A percentile compares a stretch with the other conserved stretches of the same genome.
These are phyloP conservation scores for Petrea volubilis DNA, from an alignment of 257 asterid genomes.

Conservation along the genomic window DNA sequence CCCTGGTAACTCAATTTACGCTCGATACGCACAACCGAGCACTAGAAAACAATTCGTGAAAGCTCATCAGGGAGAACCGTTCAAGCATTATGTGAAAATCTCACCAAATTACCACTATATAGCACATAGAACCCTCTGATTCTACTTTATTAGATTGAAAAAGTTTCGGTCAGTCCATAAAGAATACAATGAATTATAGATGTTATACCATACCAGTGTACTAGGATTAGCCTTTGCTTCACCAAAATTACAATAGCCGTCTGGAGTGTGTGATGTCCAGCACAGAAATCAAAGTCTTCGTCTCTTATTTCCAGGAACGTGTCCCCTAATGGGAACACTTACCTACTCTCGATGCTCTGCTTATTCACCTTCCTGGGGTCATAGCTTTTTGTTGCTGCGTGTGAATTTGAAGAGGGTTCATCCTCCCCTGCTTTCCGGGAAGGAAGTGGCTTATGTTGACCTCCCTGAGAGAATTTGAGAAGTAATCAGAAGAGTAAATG, in stretches of 20 bases:
- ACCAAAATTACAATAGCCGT: conserved; percentile 13
- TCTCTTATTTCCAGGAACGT: conserved; percentile 38
- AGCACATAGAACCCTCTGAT: conserved; percentile 6
- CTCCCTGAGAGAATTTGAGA: conserved; percentile 52
- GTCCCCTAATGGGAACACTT: conserved; percentile 44
- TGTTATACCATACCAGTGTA: not conserved
- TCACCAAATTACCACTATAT: not conserved
- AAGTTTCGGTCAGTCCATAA: conserved; percentile 15
- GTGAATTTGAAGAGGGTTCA: conserved; percentile 24
- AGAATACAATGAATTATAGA: not conserved
- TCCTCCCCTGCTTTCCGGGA: conserved; percentile 52
- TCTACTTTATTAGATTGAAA: conserved; percentile 23
- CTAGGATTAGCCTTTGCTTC: conserved; percentile 6
- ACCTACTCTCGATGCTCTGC: too few relatives aligned
- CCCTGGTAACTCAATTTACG: not conserved
- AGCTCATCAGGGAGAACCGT: not conserved
- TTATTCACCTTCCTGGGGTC: too few relatives aligned
- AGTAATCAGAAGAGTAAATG: not conserved
- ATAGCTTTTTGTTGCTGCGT: too few relatives aligned
- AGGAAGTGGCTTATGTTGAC: conserved; percentile 47
- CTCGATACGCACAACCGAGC: not conserved
- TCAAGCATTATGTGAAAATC: conserved; percentile 7
- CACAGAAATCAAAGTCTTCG: conserved; percentile 13
- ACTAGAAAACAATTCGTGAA: not conserved
- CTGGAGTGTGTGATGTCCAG: not conserved